Evolutionary conservation across 2,329 filamentous ascomycete species (phyloP).

Genomic region (Colletotrichum kahawae): DNA sequence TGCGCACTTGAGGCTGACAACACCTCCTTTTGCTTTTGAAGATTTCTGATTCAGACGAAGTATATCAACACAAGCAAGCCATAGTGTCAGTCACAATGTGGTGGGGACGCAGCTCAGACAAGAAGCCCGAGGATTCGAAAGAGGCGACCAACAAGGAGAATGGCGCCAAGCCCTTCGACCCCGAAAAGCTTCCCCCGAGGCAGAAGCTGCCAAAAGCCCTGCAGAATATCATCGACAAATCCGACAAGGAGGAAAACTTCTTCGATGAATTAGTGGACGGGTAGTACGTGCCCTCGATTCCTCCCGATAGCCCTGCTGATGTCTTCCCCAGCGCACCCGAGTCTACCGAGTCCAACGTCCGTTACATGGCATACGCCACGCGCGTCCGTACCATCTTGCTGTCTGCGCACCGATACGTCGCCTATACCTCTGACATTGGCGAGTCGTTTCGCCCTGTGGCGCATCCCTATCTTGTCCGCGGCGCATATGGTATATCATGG

Average conservation of each 20-base stretch:
- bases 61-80: neutral
- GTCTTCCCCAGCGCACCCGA: slow-evolving; percentile 64
- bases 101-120: slow-evolving; percentile 46
- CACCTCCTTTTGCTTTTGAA: neutral
- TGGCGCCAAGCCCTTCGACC: slow-evolving; percentile 39
- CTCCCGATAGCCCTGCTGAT: slow-evolving; percentile 20
- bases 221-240: slow-evolving; percentile 62
- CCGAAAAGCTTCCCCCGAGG: slow-evolving; percentile 50
- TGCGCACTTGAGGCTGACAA: slow-evolving; percentile 7
- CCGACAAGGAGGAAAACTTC: slow-evolving; percentile 71
- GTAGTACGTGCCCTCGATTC: slow-evolving; percentile 61
- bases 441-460: slow-evolving; percentile 95
- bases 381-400: slow-evolving; percentile 86
- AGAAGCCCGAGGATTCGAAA: slow-evolving; percentile 31
- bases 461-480: slow-evolving; percentile 79
- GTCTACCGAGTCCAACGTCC: slow-evolving; percentile 82
- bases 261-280: slow-evolving; percentile 81
- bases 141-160: slow-evolving; percentile 26
- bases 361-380: slow-evolving; percentile 92
- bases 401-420: slow-evolving; percentile 92
- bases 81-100: neutral
- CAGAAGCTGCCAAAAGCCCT: slow-evolving; percentile 60
- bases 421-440: slow-evolving; percentile 95
- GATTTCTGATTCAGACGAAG: slow-evolving; percentile 8
- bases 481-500: slow-evolving; percentile 92